These are phyloP conservation scores for Boletus huronensis DNA, from an alignment of 768 basidiomycete species.

Conservation along the genomic window DNA sequence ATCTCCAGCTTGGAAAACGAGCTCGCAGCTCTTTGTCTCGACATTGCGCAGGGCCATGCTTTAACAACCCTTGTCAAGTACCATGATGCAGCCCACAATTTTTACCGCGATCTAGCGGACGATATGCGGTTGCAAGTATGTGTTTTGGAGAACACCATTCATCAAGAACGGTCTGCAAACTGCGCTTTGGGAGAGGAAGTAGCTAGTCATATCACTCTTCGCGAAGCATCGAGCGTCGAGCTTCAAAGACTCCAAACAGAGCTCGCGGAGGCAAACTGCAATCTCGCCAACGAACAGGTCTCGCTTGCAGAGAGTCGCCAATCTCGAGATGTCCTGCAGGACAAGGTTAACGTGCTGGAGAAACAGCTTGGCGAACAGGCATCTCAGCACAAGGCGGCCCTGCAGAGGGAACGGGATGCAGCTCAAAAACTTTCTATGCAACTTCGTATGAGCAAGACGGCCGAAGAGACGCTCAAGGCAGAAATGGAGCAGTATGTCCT, in stretches of 20 bases:
- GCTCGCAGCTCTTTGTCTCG: conserved; percentile 16
- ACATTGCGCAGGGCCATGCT: conserved; percentile 10
- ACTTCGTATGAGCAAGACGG: conserved; percentile 53
- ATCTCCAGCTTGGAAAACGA: conserved; percentile 17
- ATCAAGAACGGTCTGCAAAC: conserved; percentile 17
- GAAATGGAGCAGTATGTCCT: conserved; percentile 65
- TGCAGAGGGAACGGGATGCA: conserved; percentile 47
- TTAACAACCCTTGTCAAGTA: conserved; percentile 13
- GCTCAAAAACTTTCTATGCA: conserved; percentile 47
- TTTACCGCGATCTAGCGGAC: conserved; percentile 37
- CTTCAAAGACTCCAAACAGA: conserved; percentile 42
- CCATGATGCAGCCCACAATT: conserved; percentile 27
- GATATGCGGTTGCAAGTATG: conserved; percentile 28
- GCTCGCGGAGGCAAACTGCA: conserved; percentile 22
- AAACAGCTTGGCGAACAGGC: conserved; percentile 31
- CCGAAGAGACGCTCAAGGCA: conserved; percentile 63
- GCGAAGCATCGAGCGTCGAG: conserved; percentile 41
- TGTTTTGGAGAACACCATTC: conserved; percentile 5
- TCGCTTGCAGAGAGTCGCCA: conserved; percentile 12
- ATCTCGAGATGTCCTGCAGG: conserved; percentile 25
- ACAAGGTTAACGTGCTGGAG: conserved; percentile 26
- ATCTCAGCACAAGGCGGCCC: conserved; percentile 32
- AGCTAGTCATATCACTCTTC: conserved; percentile 37
- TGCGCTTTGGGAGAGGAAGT: conserved; percentile 35
- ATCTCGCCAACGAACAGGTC: conserved; percentile 23